A percentile compares a stretch with the other conserved stretches of the same genome.
These are phyloP conservation scores for Venturiaceae sp. DNA, from an alignment of 2,329 filamentous ascomycete genomes.

Conservation along the genomic window DNA sequence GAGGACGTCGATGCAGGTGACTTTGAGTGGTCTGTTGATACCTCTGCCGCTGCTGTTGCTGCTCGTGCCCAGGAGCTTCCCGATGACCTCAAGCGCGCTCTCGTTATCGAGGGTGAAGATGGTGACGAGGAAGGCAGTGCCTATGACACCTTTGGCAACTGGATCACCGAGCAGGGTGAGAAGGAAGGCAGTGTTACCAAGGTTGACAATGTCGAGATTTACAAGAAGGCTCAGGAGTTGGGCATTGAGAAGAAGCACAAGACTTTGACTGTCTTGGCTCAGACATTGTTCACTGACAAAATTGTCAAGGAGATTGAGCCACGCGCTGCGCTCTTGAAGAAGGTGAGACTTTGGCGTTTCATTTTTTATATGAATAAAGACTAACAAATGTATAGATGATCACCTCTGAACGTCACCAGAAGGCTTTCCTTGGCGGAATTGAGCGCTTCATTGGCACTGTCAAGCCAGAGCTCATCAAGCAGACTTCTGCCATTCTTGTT, in stretches of 20 bases:
- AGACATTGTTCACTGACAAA: constrained; percentile 87
- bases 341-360: constrained; percentile 40
- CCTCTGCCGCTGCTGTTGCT: constrained; percentile 89
- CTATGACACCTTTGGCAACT: constrained; percentile 88
- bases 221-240: constrained; percentile 92
- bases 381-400: constrained; percentile 42
- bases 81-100: constrained; percentile 87
- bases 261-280: constrained; percentile 81
- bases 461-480: constrained; percentile 65
- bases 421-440: constrained; percentile 87
- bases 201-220: constrained; percentile 82
- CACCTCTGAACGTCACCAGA: constrained; percentile 87
- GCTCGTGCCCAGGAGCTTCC: constrained; percentile 88
- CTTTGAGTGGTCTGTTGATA: constrained; percentile 92
- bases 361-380: background rate
- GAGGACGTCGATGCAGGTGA: constrained; percentile 63
- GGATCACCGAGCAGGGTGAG: constrained; percentile 70
- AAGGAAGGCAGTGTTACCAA: constrained; percentile 64
- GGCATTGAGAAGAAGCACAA: constrained; percentile 93
- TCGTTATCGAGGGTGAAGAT: constrained; percentile 68
- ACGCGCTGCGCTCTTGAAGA: constrained; percentile 81
- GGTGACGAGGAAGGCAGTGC: constrained; percentile 71
- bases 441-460: constrained; percentile 86
- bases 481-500: constrained; percentile 79
- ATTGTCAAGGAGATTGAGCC: constrained; percentile 79